Base-by-base conservation (phyloP, 352 stramenopile genomes). In the Phytophthora cajani region DNA sequence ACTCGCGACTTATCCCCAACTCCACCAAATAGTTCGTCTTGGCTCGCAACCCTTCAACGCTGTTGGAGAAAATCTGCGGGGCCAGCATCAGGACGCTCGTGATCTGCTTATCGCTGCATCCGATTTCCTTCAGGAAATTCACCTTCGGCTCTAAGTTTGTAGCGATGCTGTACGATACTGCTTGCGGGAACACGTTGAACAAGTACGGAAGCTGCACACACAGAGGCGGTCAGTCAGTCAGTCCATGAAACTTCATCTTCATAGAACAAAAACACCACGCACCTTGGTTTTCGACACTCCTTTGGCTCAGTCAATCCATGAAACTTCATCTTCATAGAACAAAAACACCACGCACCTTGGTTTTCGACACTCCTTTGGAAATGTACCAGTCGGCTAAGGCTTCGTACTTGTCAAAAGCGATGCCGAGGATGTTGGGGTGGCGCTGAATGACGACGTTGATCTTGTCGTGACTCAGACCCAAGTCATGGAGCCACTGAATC, bases 141-240 rank as follows among this genome's bases (percentile, higher is more conserved):
- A 79, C 49, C 64, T 90, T 90, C 4, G 58, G 30, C 5, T 90
- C 64, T n/a, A 87, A 52, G 54, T 71, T 87, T 21, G 75, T 58
- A 0, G 27, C 12, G 27, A 75, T 72, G 50, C 51, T 79, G 32
- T 65, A 55, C 3, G 71, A 84, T 16, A 69, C 46, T 17, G 47
- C 74, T 17, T 84, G 69, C 1, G 82, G 80, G 53, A 84, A 85
- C 14, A 84, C 66, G 5, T 66, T 67, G 54, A 85, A 75, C 19
- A 88, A 40, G 65, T 82, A 90, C 17, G 78, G 66, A 27, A 88
- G 61, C 82, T 89, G 25, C 5, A 21, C 36, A 30, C n/a, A 46
- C 49, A 38, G 11, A 19, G 9, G 23, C 3, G 23, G 47, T 36
- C 21, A 55, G 49, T 36, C 4, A 38, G 49, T 36, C n/a, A n/a